phyloP scores from a whole-genome alignment of 768 basidiomycete genomes.

The Brasilioporus rufonigricans region DNA sequence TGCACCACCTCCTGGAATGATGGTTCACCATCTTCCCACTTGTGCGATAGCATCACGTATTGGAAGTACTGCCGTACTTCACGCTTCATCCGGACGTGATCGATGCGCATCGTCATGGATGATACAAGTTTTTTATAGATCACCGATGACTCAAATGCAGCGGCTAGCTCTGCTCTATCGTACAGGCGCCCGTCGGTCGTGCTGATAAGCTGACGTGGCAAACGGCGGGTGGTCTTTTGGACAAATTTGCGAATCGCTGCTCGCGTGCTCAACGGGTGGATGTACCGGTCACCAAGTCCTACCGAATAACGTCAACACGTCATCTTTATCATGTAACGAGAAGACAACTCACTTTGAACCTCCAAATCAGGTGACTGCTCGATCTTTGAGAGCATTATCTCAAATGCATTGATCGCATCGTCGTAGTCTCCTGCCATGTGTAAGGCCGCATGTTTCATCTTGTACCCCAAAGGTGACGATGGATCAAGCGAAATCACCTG shows the following conservation, averaged over 20 bases:
- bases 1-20: not conserved
- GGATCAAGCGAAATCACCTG: not conserved
- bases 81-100: not conserved
- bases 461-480: not conserved
- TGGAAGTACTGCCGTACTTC: slow-evolving; percentile 1
- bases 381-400: not conserved
- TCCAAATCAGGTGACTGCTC: not conserved
- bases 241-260: not conserved
- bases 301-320: not conserved
- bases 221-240: not conserved
- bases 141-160: not conserved
- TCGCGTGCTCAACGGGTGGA: not conserved
- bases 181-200: not conserved
- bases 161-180: not conserved
- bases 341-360: not conserved
- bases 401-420: not conserved
- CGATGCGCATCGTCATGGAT: not conserved
- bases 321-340: not conserved
- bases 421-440: not conserved
- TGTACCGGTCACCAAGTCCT: not conserved
- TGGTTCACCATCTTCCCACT: not conserved
- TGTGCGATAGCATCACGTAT: slow-evolving; percentile 2
- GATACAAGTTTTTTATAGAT: not conserved
- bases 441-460: not conserved
- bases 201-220: not conserved